phyloP scores from a whole-genome alignment of 2,329 filamentous ascomycete species.

The Xylaria sp. region DNA sequence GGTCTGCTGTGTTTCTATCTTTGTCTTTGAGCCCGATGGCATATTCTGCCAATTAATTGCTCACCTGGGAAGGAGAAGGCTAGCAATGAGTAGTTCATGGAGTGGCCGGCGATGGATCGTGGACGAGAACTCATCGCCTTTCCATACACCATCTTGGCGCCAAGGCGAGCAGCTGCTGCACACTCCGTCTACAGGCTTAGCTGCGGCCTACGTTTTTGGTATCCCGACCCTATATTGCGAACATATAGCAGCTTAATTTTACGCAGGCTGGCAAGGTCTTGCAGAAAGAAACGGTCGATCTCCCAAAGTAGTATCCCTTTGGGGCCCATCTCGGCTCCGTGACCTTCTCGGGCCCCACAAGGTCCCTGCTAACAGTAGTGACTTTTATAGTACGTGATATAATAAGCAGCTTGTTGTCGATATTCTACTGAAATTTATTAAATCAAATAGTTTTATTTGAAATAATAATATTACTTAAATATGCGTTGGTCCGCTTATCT shows the following conservation, averaged over 20 bases:
- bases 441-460: too few relatives aligned
- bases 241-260: constrained; percentile 13
- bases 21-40: not conserved
- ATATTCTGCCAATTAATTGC: not conserved
- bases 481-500: too few relatives aligned
- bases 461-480: too few relatives aligned
- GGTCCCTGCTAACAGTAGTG: too few relatives aligned
- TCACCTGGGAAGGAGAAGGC: not conserved
- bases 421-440: too few relatives aligned
- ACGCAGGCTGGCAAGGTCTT: constrained; percentile 3
- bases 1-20: not conserved
- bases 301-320: constrained; percentile 1
- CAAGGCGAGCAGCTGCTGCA: constrained; percentile 8
- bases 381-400: too few relatives aligned
- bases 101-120: constrained; percentile 6
- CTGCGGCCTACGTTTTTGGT: constrained; percentile 14
- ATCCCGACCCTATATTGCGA: constrained; percentile 11
- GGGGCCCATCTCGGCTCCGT: too few relatives aligned
- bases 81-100: not conserved
- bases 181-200: constrained; percentile 17
- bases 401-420: too few relatives aligned
- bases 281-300: constrained; percentile 2
- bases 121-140: constrained; percentile 6
- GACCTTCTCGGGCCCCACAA: too few relatives aligned
- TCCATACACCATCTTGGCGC: constrained; percentile 6